These are phyloP conservation scores for Sclerotinia borealis DNA, from an alignment of 2,329 filamentous ascomycete genomes.

Conservation along the genomic window DNA sequence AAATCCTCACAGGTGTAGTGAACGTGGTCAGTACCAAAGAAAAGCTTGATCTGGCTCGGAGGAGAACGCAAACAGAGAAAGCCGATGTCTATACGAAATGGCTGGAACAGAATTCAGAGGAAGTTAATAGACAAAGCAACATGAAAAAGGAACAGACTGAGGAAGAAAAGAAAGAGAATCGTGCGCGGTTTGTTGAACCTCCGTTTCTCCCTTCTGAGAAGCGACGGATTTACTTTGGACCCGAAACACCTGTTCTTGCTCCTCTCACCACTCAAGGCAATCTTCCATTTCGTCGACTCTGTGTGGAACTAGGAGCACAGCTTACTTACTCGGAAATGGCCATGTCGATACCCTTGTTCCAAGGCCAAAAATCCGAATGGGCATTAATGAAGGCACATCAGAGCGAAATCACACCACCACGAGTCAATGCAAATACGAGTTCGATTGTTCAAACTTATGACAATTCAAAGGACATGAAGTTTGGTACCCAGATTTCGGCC, in stretches of 20 bases:
- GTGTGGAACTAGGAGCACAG: constrained; percentile 81
- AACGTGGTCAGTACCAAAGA: constrained; percentile 66
- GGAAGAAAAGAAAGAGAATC: constrained; percentile 57
- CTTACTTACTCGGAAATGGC: constrained; percentile 99
- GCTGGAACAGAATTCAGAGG: constrained; percentile 60
- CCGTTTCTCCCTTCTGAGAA: constrained; percentile 91
- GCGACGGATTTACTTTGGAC: constrained; percentile 84
- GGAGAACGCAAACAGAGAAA: constrained; percentile 62
- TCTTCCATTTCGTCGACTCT: constrained; percentile 85
- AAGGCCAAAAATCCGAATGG: constrained; percentile 90
- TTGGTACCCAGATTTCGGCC: constrained; percentile 87
- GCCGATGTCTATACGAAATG: constrained; percentile 73
- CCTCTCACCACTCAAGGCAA: constrained; percentile 96
- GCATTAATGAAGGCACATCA: constrained; percentile 89
- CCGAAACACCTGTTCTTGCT: constrained; percentile 88
- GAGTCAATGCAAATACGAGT: constrained; percentile 43
- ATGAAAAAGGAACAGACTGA: constrained; percentile 35
- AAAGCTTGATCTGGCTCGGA: constrained; percentile 71
- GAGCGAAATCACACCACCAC: constrained; percentile 69
- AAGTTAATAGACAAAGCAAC: constrained; percentile 44
- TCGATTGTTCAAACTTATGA: constrained; percentile 70
- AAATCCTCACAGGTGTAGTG: constrained; percentile 56
- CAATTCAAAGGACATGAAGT: constrained; percentile 75
- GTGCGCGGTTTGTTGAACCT: constrained; percentile 77
- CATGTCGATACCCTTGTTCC: constrained; percentile 80